phyloP scores from a whole-genome alignment of 306 rosid genomes.

The Pueraria montana region DNA sequence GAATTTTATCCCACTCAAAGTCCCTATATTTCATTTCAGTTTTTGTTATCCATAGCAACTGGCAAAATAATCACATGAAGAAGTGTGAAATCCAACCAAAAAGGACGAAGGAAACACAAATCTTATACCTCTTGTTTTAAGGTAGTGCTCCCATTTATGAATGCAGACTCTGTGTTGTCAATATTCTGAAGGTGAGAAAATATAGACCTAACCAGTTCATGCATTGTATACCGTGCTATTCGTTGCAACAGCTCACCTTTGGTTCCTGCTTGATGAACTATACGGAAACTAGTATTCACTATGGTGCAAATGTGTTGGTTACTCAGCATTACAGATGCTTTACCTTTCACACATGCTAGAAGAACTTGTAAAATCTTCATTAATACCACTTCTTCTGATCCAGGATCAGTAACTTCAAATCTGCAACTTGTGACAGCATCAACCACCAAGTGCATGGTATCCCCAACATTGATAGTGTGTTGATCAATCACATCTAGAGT shows the following conservation, averaged over 20 bases:
- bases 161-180: slow-evolving; percentile 56
- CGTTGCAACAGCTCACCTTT: slow-evolving; percentile 93
- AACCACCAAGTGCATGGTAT: slow-evolving; percentile 84
- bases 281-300: slow-evolving; percentile 89
- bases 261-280: slow-evolving; percentile 91
- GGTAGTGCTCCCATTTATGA: slow-evolving; percentile 58
- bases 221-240: slow-evolving; percentile 90
- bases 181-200: slow-evolving; percentile 86
- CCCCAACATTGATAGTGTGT: slow-evolving; percentile 72
- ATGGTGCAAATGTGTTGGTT: slow-evolving; percentile 92
- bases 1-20: slow-evolving; percentile 8
- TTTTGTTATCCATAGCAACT: slow-evolving; percentile 22
- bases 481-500: slow-evolving; percentile 84
- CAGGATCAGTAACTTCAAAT: slow-evolving; percentile 94
- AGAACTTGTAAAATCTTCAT: slow-evolving; percentile 95
- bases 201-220: slow-evolving; percentile 85
- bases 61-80: slow-evolving; percentile 14
- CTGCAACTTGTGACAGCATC: slow-evolving; percentile 94
- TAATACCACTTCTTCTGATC: slow-evolving; percentile 88
- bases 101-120: slow-evolving; percentile 21
- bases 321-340: slow-evolving; percentile 79
- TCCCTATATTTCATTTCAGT: slow-evolving; percentile 10
- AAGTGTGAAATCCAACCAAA: slow-evolving; percentile 25
- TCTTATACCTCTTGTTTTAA: slow-evolving; percentile 62
- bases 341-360: slow-evolving; percentile 89